phyloP scores from a whole-genome alignment of 768 basidiomycete genomes.

The Lyophyllum shimeji region DNA sequence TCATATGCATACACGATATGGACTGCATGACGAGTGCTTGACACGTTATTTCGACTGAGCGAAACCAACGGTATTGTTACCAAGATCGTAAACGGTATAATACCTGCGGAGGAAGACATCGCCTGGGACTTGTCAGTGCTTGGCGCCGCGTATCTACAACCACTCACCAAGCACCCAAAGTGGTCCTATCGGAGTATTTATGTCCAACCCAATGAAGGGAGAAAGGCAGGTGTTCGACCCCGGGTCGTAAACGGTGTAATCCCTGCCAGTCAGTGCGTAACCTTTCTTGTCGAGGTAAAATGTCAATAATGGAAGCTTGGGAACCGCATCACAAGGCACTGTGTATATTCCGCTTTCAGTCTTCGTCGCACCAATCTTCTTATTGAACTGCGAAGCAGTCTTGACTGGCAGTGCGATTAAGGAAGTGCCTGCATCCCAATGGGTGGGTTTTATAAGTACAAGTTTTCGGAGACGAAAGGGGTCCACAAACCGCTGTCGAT shows the following conservation, averaged over 20 bases:
- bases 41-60: conserved; percentile 41
- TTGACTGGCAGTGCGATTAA: neutral
- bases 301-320: neutral
- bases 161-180: conserved; percentile 83
- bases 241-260: neutral
- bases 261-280: neutral
- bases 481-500: neutral
- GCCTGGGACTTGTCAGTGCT: conserved; percentile 35
- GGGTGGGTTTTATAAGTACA: neutral
- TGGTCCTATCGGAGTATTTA: conserved; percentile 73
- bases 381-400: neutral
- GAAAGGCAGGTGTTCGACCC: conserved; percentile 64
- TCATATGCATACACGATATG: too few relatives aligned
- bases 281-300: neutral
- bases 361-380: neutral
- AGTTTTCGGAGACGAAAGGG: neutral
- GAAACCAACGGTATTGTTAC: conserved; percentile 79
- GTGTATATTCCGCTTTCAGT: neutral
- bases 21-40: too few relatives aligned
- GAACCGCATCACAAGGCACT: neutral
- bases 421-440: neutral
- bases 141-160: conserved; percentile 17
- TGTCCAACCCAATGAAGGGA: conserved; percentile 88
- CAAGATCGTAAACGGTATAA: conserved; percentile 83
- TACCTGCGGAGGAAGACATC: conserved; percentile 92